These are phyloP conservation scores for Sphagnum tenellum DNA, from an alignment of 225 moss, liverwort and hornwort genomes.

Conservation along the genomic window DNA sequence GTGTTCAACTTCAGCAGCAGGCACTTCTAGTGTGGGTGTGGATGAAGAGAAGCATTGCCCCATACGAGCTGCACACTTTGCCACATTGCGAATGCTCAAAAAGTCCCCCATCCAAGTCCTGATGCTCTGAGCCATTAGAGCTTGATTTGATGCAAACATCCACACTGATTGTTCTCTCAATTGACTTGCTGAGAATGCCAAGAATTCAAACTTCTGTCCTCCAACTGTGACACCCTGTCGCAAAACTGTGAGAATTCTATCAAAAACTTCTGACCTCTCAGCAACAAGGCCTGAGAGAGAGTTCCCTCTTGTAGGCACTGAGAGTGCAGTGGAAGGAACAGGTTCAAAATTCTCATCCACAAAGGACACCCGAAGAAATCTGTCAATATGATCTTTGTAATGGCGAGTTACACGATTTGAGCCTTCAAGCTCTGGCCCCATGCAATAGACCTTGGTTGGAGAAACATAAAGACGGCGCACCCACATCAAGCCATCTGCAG, in stretches of 20 bases:
- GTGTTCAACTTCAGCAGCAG: conserved; percentile 48
- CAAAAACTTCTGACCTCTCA: conserved; percentile 43
- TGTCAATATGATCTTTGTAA: conserved; percentile 21
- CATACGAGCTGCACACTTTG: conserved; percentile 93
- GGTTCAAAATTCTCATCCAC: conserved; percentile 67
- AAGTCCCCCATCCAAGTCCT: conserved; percentile 89
- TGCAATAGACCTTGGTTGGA: conserved; percentile 71
- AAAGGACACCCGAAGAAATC: conserved; percentile 78
- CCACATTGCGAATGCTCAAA: conserved; percentile 73
- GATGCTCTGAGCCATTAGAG: conserved; percentile 35
- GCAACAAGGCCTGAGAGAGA: conserved; percentile 11
- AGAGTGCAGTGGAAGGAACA: conserved; percentile 37
- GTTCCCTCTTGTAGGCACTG: conserved; percentile 10
- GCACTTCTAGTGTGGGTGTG: conserved; percentile 56
- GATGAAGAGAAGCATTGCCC: conserved; percentile 96
- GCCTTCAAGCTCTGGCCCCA: conserved; percentile 66
- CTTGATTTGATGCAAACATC: conserved; percentile 62
- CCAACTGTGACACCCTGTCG: conserved; percentile 59
- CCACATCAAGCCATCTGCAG: conserved; percentile 34
- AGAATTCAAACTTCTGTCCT: conserved; percentile 54
- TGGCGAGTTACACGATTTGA: conserved; percentile 73
- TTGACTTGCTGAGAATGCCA: conserved; percentile 89
- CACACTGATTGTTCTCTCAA: conserved; percentile 76
- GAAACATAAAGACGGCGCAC: conserved; percentile 65
- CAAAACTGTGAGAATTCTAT: conserved; percentile 46